phyloP scores from a whole-genome alignment of 2,329 filamentous ascomycete genomes.

The Fonsecaea pugnacius region DNA sequence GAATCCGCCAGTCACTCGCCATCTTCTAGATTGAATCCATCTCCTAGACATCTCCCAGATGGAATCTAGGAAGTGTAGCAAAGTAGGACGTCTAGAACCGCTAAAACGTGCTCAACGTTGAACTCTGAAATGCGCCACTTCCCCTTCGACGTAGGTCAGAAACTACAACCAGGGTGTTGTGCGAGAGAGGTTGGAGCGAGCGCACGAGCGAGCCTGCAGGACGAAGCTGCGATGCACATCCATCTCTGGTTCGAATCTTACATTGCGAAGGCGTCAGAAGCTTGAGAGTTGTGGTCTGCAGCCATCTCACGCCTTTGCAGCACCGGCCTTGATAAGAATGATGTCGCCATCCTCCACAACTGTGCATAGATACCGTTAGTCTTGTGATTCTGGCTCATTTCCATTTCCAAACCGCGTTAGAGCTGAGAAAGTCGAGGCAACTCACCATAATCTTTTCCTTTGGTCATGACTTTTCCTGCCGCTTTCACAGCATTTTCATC shows the following conservation, averaged over 20 bases:
- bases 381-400: too few species aligned
- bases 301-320: constrained; percentile 48
- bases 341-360: constrained; percentile 61
- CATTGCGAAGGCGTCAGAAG: neutral
- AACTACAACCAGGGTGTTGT: too few species aligned
- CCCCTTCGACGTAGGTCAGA: neutral
- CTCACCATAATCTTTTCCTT: constrained; percentile 85
- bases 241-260: neutral
- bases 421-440: constrained; percentile 57
- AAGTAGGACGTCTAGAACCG: neutral
- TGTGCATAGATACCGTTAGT: constrained; percentile 9
- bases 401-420: too few species aligned
- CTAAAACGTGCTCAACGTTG: neutral
- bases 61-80: neutral
- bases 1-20: too few species aligned
- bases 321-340: constrained; percentile 77
- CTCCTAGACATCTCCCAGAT: neutral
- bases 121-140: neutral
- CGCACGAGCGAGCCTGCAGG: neutral
- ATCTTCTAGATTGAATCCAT: neutral
- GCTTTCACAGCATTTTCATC: constrained; percentile 88
- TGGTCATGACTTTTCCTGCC: constrained; percentile 96
- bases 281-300: neutral
- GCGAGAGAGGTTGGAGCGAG: neutral
- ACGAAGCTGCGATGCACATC: neutral